Base-by-base conservation (phyloP, 2,329 filamentous ascomycete genomes). In the Neospermospora avenae region DNA sequence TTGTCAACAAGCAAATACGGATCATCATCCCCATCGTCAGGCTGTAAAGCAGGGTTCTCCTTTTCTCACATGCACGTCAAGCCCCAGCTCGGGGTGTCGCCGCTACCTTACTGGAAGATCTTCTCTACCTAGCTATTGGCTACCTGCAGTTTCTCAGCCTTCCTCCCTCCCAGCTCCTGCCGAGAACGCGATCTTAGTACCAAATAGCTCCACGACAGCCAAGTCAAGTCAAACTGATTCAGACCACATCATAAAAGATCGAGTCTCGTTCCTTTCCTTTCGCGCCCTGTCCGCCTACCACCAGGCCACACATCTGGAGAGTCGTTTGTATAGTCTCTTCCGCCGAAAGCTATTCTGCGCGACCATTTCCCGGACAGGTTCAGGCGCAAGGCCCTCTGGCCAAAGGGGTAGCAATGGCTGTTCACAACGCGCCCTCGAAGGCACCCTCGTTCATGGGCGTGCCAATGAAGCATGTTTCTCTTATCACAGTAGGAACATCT, bases 401-500 rank as follows among this genome's bases (percentile, higher is more conserved):
- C 52, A 54, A 52, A 60, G 63, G 57, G 59, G 58, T 16, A 51
- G 35, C 13, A 20, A 67, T 69, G 63, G 63, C 59, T 18, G 59
- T 64, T 51, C 63, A 56, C 55, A 68, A 68, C 39, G 63, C 63
- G 66, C 60, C 65, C 42, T 56, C 62, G 24, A 65, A 64, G 60
- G 60, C 64, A 44, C 59, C 63, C 59, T 63, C 64, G 45, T 37
- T 67, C 10, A 66, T 85, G 68, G 86, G 87, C 63, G 71, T 89
- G 68, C 81, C 86, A 48, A 81, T 89, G 80, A 89, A 89, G 78
- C 83, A 87, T 71, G 74, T 87, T 31, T 89, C 87, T 56, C 76
- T 90, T 46, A 78, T 86, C 64, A 86, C 83, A 59, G 86, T 88
- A 77, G 61, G 81, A 54, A 54, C 18, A 52, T 53, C 56, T 63